Percentiles rank a stretch among this genome's conserved stretches.
phyloP scores from a whole-genome alignment of 768 basidiomycete genomes.

The Royoungia palumana region DNA sequence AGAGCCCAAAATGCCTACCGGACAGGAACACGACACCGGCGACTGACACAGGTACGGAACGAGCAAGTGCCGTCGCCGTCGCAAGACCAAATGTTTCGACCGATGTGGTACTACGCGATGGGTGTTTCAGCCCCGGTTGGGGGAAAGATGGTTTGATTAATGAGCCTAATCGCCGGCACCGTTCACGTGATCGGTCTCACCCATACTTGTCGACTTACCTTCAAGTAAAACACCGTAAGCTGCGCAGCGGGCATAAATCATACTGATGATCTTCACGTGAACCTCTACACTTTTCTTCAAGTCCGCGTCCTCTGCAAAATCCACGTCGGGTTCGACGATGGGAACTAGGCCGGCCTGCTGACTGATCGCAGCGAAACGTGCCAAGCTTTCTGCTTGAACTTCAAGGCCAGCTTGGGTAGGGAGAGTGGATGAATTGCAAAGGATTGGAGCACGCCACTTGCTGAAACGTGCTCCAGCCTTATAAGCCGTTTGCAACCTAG shows the following conservation, averaged over 20 bases:
- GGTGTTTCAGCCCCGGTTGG: constrained; percentile 45
- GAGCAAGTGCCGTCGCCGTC: constrained; percentile 43
- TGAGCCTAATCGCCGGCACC: constrained; percentile 36
- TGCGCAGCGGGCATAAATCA: constrained; percentile 45
- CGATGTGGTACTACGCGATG: constrained; percentile 35
- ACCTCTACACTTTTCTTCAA: constrained; percentile 44
- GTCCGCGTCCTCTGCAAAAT: constrained; percentile 47
- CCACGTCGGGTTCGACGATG: constrained; percentile 51
- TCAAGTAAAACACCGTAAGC: constrained; percentile 48
- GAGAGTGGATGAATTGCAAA: constrained; percentile 40
- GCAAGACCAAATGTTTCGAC: constrained; percentile 44
- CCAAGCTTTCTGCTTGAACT: constrained; percentile 45
- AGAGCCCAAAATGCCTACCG: constrained; percentile 29
- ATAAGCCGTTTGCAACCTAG: constrained; percentile 40
- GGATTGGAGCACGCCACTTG: constrained; percentile 50
- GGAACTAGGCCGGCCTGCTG: constrained; percentile 52
- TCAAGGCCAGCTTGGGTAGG: constrained; percentile 43
- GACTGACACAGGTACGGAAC: constrained; percentile 44
- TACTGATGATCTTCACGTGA: constrained; percentile 42
- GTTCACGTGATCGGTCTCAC: not conserved
- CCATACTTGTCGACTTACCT: constrained; percentile 29
- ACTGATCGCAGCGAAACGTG: constrained; percentile 48
- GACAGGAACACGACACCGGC: constrained; percentile 51
- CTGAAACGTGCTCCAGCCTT: constrained; percentile 48
- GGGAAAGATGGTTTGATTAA: constrained; percentile 53